Percentiles rank a stretch among this genome's conserved stretches.
Conservation (phyloP, 2,329 filamentous ascomycete species). For the Talaromyces sp. region DNA sequence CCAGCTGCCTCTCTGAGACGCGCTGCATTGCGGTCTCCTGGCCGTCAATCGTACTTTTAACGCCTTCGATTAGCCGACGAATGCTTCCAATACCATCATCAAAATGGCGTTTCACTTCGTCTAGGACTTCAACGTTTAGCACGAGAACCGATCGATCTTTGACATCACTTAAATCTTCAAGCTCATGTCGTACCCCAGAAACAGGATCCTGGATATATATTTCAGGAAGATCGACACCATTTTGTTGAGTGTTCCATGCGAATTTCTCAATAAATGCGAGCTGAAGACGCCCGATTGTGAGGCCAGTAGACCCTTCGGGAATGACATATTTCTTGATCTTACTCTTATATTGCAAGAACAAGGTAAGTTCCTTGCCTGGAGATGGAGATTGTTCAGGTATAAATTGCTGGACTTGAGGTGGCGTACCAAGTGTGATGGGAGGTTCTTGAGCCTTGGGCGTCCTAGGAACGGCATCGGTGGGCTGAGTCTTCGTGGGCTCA, state of each 20-base stretch:
- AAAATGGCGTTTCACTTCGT: conserved; percentile 94
- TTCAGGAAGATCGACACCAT: conserved; percentile 87
- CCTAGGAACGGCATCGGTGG: conserved; percentile 9
- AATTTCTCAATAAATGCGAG: conserved; percentile 99
- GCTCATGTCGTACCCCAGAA: conserved; percentile 92
- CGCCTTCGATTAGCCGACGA: conserved; percentile 76
- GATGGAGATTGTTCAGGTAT: conserved; percentile 56
- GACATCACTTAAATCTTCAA: conserved; percentile 89
- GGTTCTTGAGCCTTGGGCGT: conserved; percentile 23
- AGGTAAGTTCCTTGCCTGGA: conserved; percentile 80
- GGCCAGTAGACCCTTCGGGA: conserved; percentile 74
- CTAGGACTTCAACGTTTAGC: conserved; percentile 84
- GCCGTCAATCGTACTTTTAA: conserved; percentile 78
- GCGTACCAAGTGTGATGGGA: conserved; percentile 29
- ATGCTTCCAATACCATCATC: conserved; percentile 84
- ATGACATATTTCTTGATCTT: conserved; percentile 96
- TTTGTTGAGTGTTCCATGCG: conserved; percentile 95
- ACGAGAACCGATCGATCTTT: conserved; percentile 95
- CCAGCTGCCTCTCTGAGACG: conserved; percentile 86
- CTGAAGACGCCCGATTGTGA: conserved; percentile 84
- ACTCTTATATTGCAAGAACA: conserved; percentile 94
- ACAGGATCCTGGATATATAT: conserved; percentile 97
- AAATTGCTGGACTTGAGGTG: conserved; percentile 53
- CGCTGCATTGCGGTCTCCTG: conserved; percentile 78
- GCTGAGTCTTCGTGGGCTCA: conserved; percentile 30